These are phyloP conservation scores for Chloris gayana DNA, from an alignment of 176 grass and related monocot genomes.

Conservation along the genomic window DNA sequence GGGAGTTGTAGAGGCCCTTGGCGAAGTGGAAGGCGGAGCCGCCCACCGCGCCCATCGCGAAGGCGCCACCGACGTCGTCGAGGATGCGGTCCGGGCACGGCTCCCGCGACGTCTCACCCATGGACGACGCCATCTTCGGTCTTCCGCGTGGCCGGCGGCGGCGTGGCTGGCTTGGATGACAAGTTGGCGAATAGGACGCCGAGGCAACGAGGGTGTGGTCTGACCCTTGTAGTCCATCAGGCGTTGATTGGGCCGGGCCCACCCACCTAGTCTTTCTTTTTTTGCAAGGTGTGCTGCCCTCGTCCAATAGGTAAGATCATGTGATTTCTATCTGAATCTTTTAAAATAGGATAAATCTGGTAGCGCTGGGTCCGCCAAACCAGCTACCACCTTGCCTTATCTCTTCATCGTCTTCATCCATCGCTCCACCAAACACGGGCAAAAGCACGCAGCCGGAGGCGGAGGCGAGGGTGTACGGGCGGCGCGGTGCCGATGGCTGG, in stretches of 20 bases:
- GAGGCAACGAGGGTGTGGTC: background rate
- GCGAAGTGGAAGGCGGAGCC: conserved; percentile 63
- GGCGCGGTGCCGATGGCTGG: too few species aligned
- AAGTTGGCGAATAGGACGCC: background rate
- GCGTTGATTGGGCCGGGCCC: background rate
- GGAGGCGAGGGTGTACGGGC: too few species aligned
- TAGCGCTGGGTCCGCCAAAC: too few species aligned
- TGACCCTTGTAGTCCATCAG: background rate
- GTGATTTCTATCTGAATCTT: too few species aligned
- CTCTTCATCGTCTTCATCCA: too few species aligned
- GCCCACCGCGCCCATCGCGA: conserved; percentile 71
- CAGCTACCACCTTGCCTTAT: too few species aligned
- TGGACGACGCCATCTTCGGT: background rate
- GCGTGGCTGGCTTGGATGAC: conserved; percentile 3
- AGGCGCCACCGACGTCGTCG: conserved; percentile 68
- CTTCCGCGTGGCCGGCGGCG: background rate
- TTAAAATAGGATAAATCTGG: too few species aligned
- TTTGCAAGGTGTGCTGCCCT: too few species aligned
- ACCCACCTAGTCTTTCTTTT: too few species aligned
- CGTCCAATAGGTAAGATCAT: too few species aligned
- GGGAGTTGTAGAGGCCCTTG: conserved; percentile 69
- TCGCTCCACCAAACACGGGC: too few species aligned
- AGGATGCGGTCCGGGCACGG: conserved; percentile 76
- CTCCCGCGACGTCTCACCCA: conserved; percentile 58
- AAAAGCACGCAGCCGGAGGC: too few species aligned